Percentiles rank a stretch among this genome's conserved stretches.
Conservation (phyloP, 768 basidiomycete species). For the Ramaria rubella region DNA sequence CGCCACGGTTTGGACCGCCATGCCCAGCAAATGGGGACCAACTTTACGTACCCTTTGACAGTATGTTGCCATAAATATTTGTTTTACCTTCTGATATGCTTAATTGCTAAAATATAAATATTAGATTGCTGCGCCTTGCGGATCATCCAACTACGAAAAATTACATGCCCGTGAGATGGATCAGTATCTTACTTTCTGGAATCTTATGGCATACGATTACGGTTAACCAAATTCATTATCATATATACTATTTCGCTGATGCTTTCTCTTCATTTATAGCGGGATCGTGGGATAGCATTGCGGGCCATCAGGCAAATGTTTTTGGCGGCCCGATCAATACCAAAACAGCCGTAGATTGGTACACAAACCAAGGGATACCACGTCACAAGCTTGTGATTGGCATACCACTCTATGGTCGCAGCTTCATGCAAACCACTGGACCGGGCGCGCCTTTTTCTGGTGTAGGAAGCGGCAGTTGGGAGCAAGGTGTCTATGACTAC, state of each 20-base stretch:
- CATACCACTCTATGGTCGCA: slow-evolving; percentile 89
- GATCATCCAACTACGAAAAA: slow-evolving; percentile 76
- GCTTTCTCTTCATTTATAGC: slow-evolving; percentile 17
- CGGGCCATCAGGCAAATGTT: slow-evolving; percentile 76
- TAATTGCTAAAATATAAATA: slow-evolving; percentile 2
- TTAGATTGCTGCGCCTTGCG: slow-evolving; percentile 91
- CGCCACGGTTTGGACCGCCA: slow-evolving; percentile 71
- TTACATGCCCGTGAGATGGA: slow-evolving; percentile 82
- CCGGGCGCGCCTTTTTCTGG: slow-evolving; percentile 77
- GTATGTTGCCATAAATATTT: slow-evolving; percentile 35
- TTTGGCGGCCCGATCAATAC: slow-evolving; percentile 62
- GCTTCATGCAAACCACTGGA: slow-evolving; percentile 80
- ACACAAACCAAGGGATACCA: slow-evolving; percentile 61
- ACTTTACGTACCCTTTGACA: slow-evolving; percentile 66
- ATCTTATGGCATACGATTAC: slow-evolving; percentile 92
- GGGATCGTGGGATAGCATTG: slow-evolving; percentile 38
- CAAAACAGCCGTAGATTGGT: slow-evolving; percentile 62
- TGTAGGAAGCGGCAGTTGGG: slow-evolving; percentile 86
- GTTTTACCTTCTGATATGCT: not conserved
- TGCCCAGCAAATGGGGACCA: slow-evolving; percentile 52
- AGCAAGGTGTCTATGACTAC: slow-evolving; percentile 88
- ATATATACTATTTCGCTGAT: not conserved
- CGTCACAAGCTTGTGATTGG: slow-evolving; percentile 82
- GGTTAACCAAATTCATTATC: not conserved
- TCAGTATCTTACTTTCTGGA: slow-evolving; percentile 88